Conservation (phyloP, 164 flowering plant species). For the Annona squamosa region DNA sequence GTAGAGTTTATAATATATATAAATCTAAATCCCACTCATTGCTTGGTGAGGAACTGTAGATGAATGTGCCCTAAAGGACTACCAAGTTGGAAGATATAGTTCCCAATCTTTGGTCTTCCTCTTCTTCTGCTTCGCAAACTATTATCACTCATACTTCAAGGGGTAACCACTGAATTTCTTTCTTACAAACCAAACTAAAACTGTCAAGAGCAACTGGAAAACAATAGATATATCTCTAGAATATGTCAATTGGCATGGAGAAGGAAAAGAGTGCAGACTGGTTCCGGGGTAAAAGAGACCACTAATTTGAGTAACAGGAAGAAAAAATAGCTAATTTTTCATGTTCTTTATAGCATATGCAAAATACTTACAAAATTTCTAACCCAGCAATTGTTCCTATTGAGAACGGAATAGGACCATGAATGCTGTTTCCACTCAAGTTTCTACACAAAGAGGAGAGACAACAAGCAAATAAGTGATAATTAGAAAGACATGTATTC, state of each 20-base stretch:
- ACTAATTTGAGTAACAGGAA: too few species aligned
- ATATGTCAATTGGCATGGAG: neutral
- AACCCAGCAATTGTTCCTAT: constrained; percentile 61
- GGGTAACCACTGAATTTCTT: neutral
- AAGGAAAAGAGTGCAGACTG: neutral
- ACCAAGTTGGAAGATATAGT: neutral
- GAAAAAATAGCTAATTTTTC: neutral
- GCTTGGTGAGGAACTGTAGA: neutral
- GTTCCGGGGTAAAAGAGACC: neutral
- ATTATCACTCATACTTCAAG: neutral
- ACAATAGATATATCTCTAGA: neutral
- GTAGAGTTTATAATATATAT: neutral
- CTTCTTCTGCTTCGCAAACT: neutral
- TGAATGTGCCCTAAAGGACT: neutral
- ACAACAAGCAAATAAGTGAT: neutral
- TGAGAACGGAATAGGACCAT: constrained; percentile 67
- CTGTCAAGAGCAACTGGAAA: neutral
- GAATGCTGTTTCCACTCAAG: constrained; percentile 81
- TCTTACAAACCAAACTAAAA: neutral
- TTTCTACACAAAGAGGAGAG: constrained; percentile 41
- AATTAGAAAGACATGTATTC: neutral
- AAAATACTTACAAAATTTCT: constrained; percentile 54
- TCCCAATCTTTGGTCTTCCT: neutral
- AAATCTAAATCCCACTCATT: too few species aligned
- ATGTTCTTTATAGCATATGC: neutral